Conservation (phyloP, 805 yeast genomes). For the Metschnikowia lunata region DNA sequence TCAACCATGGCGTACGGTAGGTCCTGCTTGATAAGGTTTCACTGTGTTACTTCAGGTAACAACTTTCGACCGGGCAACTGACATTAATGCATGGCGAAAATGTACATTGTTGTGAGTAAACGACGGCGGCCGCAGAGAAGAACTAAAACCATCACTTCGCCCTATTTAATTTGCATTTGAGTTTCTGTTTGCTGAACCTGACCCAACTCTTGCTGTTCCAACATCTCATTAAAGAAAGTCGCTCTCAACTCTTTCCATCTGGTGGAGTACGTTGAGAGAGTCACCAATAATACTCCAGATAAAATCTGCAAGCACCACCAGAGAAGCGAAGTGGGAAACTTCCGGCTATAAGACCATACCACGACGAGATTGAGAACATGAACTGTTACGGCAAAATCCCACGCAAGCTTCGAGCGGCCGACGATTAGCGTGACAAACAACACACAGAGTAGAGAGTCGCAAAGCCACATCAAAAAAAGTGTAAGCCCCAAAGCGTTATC, state of each 20-base stretch:
- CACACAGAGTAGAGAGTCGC: conserved; percentile 80
- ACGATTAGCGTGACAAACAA: conserved; percentile 80
- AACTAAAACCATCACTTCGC: too few relatives aligned
- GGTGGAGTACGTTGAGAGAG: conserved; percentile 83
- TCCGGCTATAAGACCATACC: conserved; percentile 59
- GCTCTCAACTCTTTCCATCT: conserved; percentile 89
- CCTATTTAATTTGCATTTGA: too few relatives aligned
- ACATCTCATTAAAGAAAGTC: conserved; percentile 82
- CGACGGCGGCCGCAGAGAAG: too few relatives aligned
- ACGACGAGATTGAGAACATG: conserved; percentile 75
- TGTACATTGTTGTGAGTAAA: too few relatives aligned
- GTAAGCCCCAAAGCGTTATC: conserved; percentile 80
- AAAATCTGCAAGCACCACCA: conserved; percentile 84
- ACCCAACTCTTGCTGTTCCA: conserved; percentile 37
- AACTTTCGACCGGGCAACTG: too few relatives aligned
- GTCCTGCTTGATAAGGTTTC: too few relatives aligned
- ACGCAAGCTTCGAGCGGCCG: conserved; percentile 88
- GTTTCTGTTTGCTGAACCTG: background rate
- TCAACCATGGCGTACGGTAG: too few relatives aligned
- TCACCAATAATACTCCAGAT: conserved; percentile 65
- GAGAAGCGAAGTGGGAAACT: conserved; percentile 63
- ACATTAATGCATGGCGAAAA: too few relatives aligned
- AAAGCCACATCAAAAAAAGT: conserved; percentile 69
- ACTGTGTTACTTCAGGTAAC: too few relatives aligned
- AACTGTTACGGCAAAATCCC: conserved; percentile 95